These are phyloP conservation scores for Neonectria punicea DNA, from an alignment of 2,329 filamentous ascomycete genomes.

Conservation along the genomic window DNA sequence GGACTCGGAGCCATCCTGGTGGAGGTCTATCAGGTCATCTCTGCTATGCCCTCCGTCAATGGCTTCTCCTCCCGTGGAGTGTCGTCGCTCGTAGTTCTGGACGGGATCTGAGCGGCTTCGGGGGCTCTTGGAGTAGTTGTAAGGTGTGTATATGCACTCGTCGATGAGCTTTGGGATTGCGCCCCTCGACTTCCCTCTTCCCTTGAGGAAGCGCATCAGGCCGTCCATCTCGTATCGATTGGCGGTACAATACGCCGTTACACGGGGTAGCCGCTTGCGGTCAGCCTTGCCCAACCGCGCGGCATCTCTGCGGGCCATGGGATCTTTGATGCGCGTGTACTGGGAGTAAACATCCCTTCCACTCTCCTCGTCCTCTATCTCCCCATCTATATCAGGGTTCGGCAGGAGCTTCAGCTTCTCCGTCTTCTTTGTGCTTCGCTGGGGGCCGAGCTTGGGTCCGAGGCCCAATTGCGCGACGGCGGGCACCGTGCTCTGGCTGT, in stretches of 20 bases:
- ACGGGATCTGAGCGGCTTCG: constrained; percentile 49
- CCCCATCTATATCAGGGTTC: constrained; percentile 84
- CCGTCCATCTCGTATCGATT: constrained; percentile 91
- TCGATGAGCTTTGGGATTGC: constrained; percentile 93
- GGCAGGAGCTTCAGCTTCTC: constrained; percentile 98
- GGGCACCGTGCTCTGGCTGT: constrained; percentile 74
- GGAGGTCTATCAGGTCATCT: constrained; percentile 73
- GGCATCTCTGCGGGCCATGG: constrained; percentile 90
- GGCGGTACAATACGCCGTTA: constrained; percentile 96
- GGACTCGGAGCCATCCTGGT: constrained; percentile 50
- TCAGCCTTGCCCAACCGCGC: constrained; percentile 94
- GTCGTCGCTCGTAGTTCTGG: constrained; percentile 71
- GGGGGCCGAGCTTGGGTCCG: constrained; percentile 84
- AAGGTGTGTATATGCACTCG: constrained; percentile 97
- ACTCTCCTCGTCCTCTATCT: constrained; percentile 85
- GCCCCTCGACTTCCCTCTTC: constrained; percentile 78
- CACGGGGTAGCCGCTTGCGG: constrained; percentile 83
- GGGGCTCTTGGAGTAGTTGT: constrained; percentile 73
- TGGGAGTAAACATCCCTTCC: constrained; percentile 97
- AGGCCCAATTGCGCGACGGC: constrained; percentile 49
- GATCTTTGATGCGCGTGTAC: constrained; percentile 97
- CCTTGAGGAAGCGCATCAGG: constrained; percentile 91
- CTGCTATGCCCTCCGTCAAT: constrained; percentile 53
- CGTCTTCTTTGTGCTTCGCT: constrained; percentile 92
- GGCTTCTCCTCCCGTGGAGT: constrained; percentile 77